phyloP scores from a whole-genome alignment of 2,329 filamentous ascomycete genomes.

The Teratosphaeria gauchensis region DNA sequence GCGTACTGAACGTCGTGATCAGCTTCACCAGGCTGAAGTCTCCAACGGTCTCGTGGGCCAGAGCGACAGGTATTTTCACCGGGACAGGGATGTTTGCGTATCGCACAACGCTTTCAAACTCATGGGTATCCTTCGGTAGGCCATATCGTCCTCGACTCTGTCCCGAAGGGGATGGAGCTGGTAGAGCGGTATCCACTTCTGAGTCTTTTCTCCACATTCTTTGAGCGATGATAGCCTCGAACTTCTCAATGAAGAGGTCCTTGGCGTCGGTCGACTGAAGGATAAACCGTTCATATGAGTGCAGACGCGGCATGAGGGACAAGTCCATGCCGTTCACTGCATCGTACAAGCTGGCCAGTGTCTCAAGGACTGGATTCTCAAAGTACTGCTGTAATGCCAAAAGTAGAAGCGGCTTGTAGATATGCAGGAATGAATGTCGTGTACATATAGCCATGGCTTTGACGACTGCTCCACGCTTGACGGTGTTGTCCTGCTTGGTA shows the following conservation, averaged over 20 bases:
- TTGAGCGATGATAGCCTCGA: slow-evolving; percentile 85
- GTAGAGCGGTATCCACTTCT: slow-evolving; percentile 28
- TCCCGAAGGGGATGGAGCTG: slow-evolving; percentile 40
- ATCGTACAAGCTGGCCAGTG: slow-evolving; percentile 77
- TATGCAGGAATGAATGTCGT: slow-evolving; percentile 91
- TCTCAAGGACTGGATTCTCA: slow-evolving; percentile 79
- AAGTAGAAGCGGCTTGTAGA: slow-evolving; percentile 91
- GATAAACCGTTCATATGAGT: slow-evolving; percentile 72
- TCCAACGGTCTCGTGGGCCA: slow-evolving; percentile 90
- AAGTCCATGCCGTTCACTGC: slow-evolving; percentile 96
- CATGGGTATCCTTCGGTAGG: slow-evolving; percentile 87
- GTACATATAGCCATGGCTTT: slow-evolving; percentile 99
- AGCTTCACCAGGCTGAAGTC: slow-evolving; percentile 97
- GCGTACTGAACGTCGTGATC: slow-evolving; percentile 82
- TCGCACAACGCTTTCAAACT: slow-evolving; percentile 89
- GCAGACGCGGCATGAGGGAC: slow-evolving; percentile 81
- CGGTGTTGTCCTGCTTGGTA: slow-evolving; percentile 89
- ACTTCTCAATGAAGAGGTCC: slow-evolving; percentile 95
- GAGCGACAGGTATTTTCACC: slow-evolving; percentile 87
- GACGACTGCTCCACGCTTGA: slow-evolving; percentile 84
- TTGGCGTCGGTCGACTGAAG: slow-evolving; percentile 86
- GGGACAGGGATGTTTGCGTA: slow-evolving; percentile 97
- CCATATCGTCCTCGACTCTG: slow-evolving; percentile 46
- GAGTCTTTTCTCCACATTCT: slow-evolving; percentile 41
- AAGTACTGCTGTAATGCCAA: slow-evolving; percentile 95